These are phyloP conservation scores for Fusarium sublunatum DNA, from an alignment of 2,329 filamentous ascomycete species.

Conservation along the genomic window DNA sequence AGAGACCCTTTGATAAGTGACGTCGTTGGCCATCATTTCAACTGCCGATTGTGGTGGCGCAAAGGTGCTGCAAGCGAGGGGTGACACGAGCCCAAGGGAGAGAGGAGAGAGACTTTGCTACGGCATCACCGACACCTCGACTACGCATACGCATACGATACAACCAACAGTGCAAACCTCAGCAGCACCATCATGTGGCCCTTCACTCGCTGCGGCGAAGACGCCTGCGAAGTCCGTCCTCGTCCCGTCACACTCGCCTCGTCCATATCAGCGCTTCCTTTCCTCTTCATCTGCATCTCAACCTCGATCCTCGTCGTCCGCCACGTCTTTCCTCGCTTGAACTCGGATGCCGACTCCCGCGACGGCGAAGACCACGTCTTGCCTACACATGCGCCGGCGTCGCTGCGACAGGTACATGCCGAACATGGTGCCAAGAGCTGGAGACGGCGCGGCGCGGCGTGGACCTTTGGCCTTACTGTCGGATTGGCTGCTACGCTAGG, in stretches of 20 bases:
- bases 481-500: slow-evolving; percentile 81
- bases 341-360: slow-evolving; percentile 60
- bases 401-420: slow-evolving; percentile 68
- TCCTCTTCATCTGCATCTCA: slow-evolving; percentile 75
- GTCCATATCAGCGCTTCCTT: slow-evolving; percentile 73
- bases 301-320: slow-evolving; percentile 72
- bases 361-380: slow-evolving; percentile 72
- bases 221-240: slow-evolving; percentile 64
- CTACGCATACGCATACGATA: not conserved
- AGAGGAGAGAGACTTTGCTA: slow-evolving; percentile 23
- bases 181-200: slow-evolving; percentile 51
- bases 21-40: slow-evolving; percentile 11
- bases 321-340: slow-evolving; percentile 79
- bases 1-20: slow-evolving; percentile 22
- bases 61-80: slow-evolving; percentile 24
- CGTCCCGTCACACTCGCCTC: slow-evolving; percentile 57
- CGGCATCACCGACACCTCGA: not conserved
- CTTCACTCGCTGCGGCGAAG: slow-evolving; percentile 64
- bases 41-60: slow-evolving; percentile 11
- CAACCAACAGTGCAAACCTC: slow-evolving; percentile 13
- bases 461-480: slow-evolving; percentile 80
- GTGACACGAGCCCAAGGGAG: slow-evolving; percentile 17
- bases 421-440: slow-evolving; percentile 66
- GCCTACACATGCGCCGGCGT: slow-evolving; percentile 70
- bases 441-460: slow-evolving; percentile 64